phyloP scores from a whole-genome alignment of 2,329 filamentous ascomycete species.

The Diaporthe helianthi region DNA sequence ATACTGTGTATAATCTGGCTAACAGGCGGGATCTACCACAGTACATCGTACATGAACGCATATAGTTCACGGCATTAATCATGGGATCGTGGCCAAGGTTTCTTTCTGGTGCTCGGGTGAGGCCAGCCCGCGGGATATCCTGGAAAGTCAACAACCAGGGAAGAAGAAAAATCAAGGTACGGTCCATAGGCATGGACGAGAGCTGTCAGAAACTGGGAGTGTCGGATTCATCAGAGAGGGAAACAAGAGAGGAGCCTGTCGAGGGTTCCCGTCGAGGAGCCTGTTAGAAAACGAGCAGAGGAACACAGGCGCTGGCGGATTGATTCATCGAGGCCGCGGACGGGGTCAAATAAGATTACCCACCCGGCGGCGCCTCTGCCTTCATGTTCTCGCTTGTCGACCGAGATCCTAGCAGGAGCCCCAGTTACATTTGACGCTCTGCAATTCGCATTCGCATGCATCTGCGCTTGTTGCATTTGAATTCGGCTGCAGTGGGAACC shows the following conservation, averaged over 20 bases:
- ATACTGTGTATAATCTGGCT: too few species aligned
- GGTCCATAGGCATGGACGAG: neutral
- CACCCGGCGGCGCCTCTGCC: constrained; percentile 20
- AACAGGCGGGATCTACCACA: constrained; percentile 15
- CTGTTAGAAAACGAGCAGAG: constrained; percentile 1
- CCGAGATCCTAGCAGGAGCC: constrained; percentile 21
- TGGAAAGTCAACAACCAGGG: constrained; percentile 15
- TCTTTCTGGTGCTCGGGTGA: constrained; percentile 12
- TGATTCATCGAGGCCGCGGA: constrained; percentile 27
- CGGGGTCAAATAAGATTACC: constrained; percentile 26
- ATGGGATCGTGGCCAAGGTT: constrained; percentile 12
- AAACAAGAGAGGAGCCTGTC: too few species aligned
- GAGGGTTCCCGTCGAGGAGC: neutral
- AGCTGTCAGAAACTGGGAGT: neutral
- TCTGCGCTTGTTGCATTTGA: constrained; percentile 4
- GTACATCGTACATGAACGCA: constrained; percentile 25
- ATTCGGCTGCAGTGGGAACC: constrained; percentile 6
- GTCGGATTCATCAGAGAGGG: too few species aligned
- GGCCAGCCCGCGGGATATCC: constrained; percentile 7
- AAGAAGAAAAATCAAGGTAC: constrained; percentile 10
- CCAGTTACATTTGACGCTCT: constrained; percentile 24
- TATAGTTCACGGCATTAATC: constrained; percentile 15
- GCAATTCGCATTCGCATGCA: neutral
- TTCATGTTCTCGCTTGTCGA: constrained; percentile 24
- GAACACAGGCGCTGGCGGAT: constrained; percentile 21